Conservation (phyloP, 2,329 filamentous ascomycete species). For the Pleurostoma richardsiae region DNA sequence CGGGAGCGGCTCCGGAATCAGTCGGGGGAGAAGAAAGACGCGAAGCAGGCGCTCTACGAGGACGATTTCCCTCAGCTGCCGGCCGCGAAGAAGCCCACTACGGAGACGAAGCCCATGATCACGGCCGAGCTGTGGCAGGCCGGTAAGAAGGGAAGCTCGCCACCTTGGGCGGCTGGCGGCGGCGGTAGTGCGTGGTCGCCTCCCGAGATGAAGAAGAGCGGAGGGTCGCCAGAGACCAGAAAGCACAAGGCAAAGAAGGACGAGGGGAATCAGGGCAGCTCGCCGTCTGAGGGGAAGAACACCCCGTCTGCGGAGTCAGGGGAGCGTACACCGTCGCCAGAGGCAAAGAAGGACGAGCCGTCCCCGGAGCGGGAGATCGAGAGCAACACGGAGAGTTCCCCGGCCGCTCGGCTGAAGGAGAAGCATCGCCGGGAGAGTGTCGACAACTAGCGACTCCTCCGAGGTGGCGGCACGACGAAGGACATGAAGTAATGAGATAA, state of each 20-base stretch:
- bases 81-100: not conserved
- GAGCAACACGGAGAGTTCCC: not conserved
- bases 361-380: not conserved
- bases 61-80: not conserved
- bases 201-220: too few relatives aligned
- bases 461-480: too few relatives aligned
- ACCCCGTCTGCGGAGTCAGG: not conserved
- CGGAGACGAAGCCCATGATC: not conserved
- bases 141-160: not conserved
- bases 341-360: not conserved
- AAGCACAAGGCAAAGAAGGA: not conserved
- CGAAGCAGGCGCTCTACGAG: not conserved
- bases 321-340: too few relatives aligned
- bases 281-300: not conserved
- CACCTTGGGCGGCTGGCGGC: not conserved
- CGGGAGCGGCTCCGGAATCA: not conserved
- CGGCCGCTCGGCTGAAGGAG: not conserved
- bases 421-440: not conserved
- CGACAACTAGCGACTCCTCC: too few relatives aligned
- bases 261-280: not conserved
- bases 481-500: too few relatives aligned
- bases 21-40: not conserved
- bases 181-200: not conserved
- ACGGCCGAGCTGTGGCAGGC: not conserved
- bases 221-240: too few relatives aligned